Evolutionary conservation across 345 rosid species (phyloP).

Genomic region (Aquilaria sinensis): DNA sequence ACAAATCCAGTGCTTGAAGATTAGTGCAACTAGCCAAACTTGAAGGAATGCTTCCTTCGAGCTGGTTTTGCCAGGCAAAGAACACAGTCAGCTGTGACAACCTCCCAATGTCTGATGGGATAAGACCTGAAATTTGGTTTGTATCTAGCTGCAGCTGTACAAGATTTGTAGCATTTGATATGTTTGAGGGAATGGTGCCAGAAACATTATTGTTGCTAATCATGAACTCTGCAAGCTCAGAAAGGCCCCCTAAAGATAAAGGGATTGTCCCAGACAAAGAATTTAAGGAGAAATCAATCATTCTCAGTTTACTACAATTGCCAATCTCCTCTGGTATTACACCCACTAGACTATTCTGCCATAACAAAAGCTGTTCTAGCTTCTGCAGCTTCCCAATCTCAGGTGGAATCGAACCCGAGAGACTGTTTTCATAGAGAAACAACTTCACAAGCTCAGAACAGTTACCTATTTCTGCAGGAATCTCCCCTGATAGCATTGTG

Average conservation of each 20-base stretch:
- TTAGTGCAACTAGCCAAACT: slow-evolving; percentile 46
- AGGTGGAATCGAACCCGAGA: slow-evolving; percentile 73
- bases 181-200: slow-evolving; percentile 66
- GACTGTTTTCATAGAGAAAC: slow-evolving; percentile 73
- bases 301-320: slow-evolving; percentile 59
- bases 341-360: slow-evolving; percentile 81
- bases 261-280: slow-evolving; percentile 79
- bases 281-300: slow-evolving; percentile 78
- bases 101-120: slow-evolving; percentile 71
- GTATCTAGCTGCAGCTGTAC: slow-evolving; percentile 71
- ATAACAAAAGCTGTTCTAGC: slow-evolving; percentile 62
- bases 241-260: slow-evolving; percentile 48
- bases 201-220: slow-evolving; percentile 84
- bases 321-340: slow-evolving; percentile 83
- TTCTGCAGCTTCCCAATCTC: slow-evolving; percentile 65
- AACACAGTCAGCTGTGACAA: slow-evolving; percentile 60
- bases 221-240: slow-evolving; percentile 72
- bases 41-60: slow-evolving; percentile 87
- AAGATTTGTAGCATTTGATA: slow-evolving; percentile 63
- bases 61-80: slow-evolving; percentile 89
- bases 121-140: slow-evolving; percentile 79
- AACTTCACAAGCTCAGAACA: slow-evolving; percentile 79
- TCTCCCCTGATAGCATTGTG: slow-evolving; percentile 76
- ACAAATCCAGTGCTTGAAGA: slow-evolving; percentile 81
- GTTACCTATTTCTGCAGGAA: slow-evolving; percentile 76